phyloP scores from a whole-genome alignment of 768 basidiomycete genomes.

The Suillus weaverae region DNA sequence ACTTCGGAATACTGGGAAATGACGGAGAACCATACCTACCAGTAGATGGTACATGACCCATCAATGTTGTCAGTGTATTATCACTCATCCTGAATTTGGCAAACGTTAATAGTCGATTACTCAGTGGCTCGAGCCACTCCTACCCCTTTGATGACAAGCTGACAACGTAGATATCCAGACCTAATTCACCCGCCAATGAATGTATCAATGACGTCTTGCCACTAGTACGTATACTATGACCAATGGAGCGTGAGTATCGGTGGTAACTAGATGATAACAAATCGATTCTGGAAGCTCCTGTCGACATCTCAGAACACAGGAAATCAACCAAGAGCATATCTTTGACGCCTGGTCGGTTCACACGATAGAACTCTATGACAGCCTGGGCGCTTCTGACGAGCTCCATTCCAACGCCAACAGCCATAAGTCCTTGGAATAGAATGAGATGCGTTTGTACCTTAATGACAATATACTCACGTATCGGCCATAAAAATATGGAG shows the following conservation, averaged over 20 bases:
- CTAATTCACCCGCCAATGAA: slow-evolving; percentile 80
- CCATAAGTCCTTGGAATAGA: slow-evolving; percentile 54
- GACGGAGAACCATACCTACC: slow-evolving; percentile 46
- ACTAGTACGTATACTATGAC: no score
- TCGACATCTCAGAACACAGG: slow-evolving; percentile 74
- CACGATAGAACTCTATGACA: slow-evolving; percentile 89
- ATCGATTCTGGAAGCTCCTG: slow-evolving; percentile 30
- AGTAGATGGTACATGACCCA: slow-evolving; percentile 86
- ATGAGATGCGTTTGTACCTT: slow-evolving; percentile 10
- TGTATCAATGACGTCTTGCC: slow-evolving; percentile 88
- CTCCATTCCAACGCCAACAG: slow-evolving; percentile 88
- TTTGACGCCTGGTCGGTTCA: slow-evolving; percentile 83
- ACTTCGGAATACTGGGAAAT: slow-evolving; percentile 18
- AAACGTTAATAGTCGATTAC: not conserved
- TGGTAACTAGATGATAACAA: slow-evolving; percentile 14
- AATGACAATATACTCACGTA: slow-evolving; percentile 55
- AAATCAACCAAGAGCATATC: slow-evolving; percentile 90
- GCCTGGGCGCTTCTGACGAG: slow-evolving; percentile 86
- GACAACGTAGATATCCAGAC: slow-evolving; percentile 89
- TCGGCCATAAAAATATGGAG: slow-evolving; percentile 90
- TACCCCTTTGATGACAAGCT: slow-evolving; percentile 87
- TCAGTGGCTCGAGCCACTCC: slow-evolving; percentile 22
- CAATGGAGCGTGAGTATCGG: slow-evolving; percentile 16
- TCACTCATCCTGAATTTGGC: slow-evolving; percentile 73
- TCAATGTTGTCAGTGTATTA: slow-evolving; percentile 81